These are phyloP conservation scores for Gigaspora rosea DNA, from an alignment of 192 early-diverging fungal species.

Conservation along the genomic window DNA sequence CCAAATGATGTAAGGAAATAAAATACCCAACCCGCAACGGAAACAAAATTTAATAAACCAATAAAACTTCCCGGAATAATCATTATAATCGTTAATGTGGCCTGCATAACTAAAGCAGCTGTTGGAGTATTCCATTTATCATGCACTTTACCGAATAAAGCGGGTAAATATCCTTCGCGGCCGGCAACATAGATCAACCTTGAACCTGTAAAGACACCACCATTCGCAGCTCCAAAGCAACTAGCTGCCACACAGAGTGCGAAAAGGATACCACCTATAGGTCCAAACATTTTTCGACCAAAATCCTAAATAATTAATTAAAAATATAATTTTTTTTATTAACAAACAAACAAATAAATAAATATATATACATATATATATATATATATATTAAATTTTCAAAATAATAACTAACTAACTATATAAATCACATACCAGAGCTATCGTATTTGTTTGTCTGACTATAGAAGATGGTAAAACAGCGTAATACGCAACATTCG, in stretches of 20 bases:
- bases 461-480: slow-evolving; percentile 72
- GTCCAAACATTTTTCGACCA: slow-evolving; percentile 71
- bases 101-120: slow-evolving; percentile 66
- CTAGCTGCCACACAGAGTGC: slow-evolving; percentile 70
- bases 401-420: background rate
- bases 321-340: background rate
- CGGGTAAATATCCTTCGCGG: slow-evolving; percentile 66
- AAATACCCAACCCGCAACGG: slow-evolving; percentile 73
- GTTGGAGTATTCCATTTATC: slow-evolving; percentile 61
- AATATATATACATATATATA: background rate
- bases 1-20: slow-evolving; percentile 36
- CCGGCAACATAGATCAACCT: slow-evolving; percentile 71
- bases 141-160: slow-evolving; percentile 65
- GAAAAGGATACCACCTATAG: slow-evolving; percentile 66
- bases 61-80: slow-evolving; percentile 66
- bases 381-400: background rate
- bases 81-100: slow-evolving; percentile 59
- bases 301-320: slow-evolving; percentile 56
- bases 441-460: slow-evolving; percentile 64
- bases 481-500: slow-evolving; percentile 81
- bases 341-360: background rate
- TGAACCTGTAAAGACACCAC: slow-evolving; percentile 71
- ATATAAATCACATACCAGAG: slow-evolving; percentile 42
- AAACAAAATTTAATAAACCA: slow-evolving; percentile 76
- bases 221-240: slow-evolving; percentile 80